These are phyloP conservation scores for Sporodiniella umbellata DNA, from an alignment of 371 early-diverging fungal species.

Conservation along the genomic window DNA sequence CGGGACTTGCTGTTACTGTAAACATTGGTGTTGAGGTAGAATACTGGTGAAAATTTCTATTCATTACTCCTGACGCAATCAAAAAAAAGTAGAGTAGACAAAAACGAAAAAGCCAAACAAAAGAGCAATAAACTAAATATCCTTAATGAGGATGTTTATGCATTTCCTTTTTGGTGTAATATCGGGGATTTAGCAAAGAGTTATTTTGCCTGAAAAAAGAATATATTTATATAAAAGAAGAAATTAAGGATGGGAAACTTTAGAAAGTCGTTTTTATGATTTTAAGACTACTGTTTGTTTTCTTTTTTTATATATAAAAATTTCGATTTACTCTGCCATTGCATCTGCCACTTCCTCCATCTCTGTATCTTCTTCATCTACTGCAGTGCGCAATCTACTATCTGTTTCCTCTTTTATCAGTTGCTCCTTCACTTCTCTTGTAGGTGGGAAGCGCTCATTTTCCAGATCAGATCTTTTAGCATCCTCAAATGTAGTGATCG, in stretches of 20 bases:
- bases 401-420: constrained; percentile 49
- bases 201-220: too few species aligned
- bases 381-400: constrained; percentile 43
- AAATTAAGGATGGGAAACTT: too few species aligned
- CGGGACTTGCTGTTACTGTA: background rate
- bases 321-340: constrained; percentile 19
- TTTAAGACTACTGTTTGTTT: too few species aligned
- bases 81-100: background rate
- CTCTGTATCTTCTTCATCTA: constrained; percentile 37
- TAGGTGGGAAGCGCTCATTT: constrained; percentile 92
- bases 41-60: background rate
- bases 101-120: background rate
- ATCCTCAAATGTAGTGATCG: constrained; percentile 89
- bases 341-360: constrained; percentile 45
- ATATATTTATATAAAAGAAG: too few species aligned
- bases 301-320: too few species aligned
- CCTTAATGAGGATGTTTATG: background rate
- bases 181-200: too few species aligned
- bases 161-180: constrained; percentile 1
- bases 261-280: too few species aligned
- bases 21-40: constrained; percentile 4
- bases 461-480: constrained; percentile 86
- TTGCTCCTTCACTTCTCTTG: constrained; percentile 49
- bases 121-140: background rate
- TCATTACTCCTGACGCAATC: background rate